Evolutionary conservation across 2,329 filamentous ascomycete species (phyloP).

Genomic region (Cercospora berteroae): DNA sequence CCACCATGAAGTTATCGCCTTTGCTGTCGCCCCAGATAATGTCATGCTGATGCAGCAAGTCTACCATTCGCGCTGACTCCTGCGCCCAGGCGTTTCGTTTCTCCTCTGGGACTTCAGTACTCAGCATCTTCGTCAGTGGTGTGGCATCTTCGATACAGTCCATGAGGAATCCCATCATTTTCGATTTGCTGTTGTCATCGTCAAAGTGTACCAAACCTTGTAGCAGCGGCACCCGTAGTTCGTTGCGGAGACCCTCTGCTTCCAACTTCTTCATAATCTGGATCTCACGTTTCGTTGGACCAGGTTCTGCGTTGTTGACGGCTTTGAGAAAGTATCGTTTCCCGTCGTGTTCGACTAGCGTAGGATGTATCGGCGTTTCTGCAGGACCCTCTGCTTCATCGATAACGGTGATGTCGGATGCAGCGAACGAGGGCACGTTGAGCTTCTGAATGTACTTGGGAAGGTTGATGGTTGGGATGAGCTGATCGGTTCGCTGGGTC

Average conservation of each 20-base stretch:
- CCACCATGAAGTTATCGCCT: conserved; percentile 43
- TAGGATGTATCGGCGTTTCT: conserved; percentile 33
- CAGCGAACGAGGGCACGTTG: conserved; percentile 27
- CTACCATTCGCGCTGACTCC: conserved; percentile 31
- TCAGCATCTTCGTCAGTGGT: conserved; percentile 36
- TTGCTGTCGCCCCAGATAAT: conserved; percentile 44
- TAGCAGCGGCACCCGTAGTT: conserved; percentile 35
- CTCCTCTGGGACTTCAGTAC: conserved; percentile 32
- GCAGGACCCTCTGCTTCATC: conserved; percentile 23
- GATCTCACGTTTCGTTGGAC: conserved; percentile 38
- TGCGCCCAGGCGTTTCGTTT: conserved; percentile 36
- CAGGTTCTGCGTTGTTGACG: conserved; percentile 34
- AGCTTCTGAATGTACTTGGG: conserved; percentile 39
- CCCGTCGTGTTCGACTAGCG: conserved; percentile 22
- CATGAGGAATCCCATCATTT: conserved; percentile 39
- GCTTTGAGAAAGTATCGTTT: conserved; percentile 37
- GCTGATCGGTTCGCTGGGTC: conserved; percentile 25
- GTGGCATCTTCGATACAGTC: conserved; percentile 35
- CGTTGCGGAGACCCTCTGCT: conserved; percentile 29
- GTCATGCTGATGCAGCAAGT: conserved; percentile 36
- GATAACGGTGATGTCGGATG: conserved; percentile 31
- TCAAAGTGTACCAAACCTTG: conserved; percentile 32
- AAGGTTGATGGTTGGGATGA: conserved; percentile 33
- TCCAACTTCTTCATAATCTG: conserved; percentile 34
- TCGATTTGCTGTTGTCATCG: conserved; percentile 14